Evolutionary conservation across 2,329 filamentous ascomycete genomes (phyloP), one percentile per base, ranked within the genome.

Genomic region (Aspergillus terreus): DNA sequence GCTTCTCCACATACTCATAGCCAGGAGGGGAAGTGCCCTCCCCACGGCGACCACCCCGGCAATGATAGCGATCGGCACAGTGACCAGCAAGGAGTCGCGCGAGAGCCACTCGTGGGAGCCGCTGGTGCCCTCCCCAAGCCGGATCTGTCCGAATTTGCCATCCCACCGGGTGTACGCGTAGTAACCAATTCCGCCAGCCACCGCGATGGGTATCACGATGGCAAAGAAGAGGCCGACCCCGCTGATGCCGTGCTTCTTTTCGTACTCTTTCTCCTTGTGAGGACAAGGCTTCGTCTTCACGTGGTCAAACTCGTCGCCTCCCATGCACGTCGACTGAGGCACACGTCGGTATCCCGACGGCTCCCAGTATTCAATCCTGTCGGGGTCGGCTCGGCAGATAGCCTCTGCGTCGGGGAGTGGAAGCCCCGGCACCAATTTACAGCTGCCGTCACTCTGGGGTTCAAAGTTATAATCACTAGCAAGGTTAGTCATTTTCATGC

Each of bases 391-490:
- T 38, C 69, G 70, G 69, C 86, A 90, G 15, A 82, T 74, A 35
- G 75, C 73, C 51, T 74, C 72, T 46, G 85, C 82, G 60, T 88
- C 79, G 6, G 78, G 75, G 11, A 88, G 85, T 9, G 80, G 58
- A 38, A 91, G 82, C 12, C 92, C 92, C 0, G 80, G 71, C 1
- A 97, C 90, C 11, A 95, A 82, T 4, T 71, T 72, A 73, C 94
- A 99, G 56, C 87, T 83, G 44, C 87, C 87, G 64, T 92, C 88
- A 25, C 76, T 80, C 69, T 88, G 83, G 44, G 88, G 83, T 68
- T 97, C 86, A 71, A 83, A 99, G 72, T 99, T 99, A 79, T 90
- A 99, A 68, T 95, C 92, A 73, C 90, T 94, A 46, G 4, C 4
- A 42, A 23, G 11, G 40, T 21, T 12, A 51, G 62, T 54, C 57